phyloP scores from a whole-genome alignment of 2,329 filamentous ascomycete species.

The Geosmithia putterillii region DNA sequence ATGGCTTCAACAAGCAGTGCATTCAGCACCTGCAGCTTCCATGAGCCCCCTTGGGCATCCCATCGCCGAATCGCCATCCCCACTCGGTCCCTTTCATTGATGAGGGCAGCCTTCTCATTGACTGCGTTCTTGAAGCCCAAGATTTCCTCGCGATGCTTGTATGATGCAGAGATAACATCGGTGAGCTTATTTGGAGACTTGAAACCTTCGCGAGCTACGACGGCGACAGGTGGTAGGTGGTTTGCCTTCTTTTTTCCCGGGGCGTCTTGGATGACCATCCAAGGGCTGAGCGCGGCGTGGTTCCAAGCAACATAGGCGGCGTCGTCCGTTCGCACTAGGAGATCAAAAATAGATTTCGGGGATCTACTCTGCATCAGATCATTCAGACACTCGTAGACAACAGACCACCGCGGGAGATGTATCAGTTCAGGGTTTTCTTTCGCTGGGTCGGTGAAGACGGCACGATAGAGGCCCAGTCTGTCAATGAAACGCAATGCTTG shows the following conservation, averaged over 20 bases:
- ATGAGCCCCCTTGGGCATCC: conserved; percentile 50
- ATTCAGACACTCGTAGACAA: conserved; percentile 52
- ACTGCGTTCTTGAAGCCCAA: conserved; percentile 44
- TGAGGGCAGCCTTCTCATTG: conserved; percentile 23
- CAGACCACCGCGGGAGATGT: conserved; percentile 46
- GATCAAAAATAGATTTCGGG: conserved; percentile 33
- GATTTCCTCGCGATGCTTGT: conserved; percentile 53
- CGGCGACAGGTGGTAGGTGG: conserved; percentile 32
- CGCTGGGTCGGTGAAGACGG: conserved; percentile 61
- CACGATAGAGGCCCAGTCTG: conserved; percentile 53
- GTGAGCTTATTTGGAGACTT: conserved; percentile 66
- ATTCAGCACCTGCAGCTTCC: conserved; percentile 60
- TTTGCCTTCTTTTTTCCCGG: conserved; percentile 32
- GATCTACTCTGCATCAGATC: conserved; percentile 30
- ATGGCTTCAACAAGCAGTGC: conserved; percentile 53
- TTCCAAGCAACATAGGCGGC: conserved; percentile 67
- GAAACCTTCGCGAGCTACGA: conserved; percentile 63
- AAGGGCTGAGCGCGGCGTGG: conserved; percentile 63
- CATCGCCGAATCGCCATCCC: conserved; percentile 66
- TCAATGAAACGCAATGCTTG: conserved; percentile 54
- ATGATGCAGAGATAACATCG: conserved; percentile 52
- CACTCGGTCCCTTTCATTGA: conserved; percentile 44
- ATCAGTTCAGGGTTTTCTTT: conserved; percentile 38
- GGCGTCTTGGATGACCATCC: conserved; percentile 39
- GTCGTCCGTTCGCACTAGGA: conserved; percentile 50